Base-by-base conservation (phyloP, 176 grass and related monocot species). In the Carex cristatella region DNA sequence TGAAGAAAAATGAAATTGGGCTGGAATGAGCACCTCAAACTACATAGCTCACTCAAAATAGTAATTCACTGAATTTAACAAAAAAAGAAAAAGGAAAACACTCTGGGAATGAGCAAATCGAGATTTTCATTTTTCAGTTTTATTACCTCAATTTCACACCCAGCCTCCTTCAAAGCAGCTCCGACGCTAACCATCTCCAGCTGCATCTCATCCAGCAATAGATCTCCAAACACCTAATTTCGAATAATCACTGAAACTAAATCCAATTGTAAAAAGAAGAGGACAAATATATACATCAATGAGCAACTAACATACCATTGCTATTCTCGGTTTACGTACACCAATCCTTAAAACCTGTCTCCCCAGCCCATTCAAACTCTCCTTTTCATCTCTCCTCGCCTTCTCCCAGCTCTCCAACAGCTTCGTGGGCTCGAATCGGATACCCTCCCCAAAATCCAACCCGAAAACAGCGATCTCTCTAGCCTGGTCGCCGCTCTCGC, bases 61-160 rank as follows among this genome's bases (percentile, higher is more conserved):
- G 54, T 7, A 77, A 83, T 68, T 69, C 4, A 55, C 14, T 82
- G 37, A 11, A 65, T 38, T 30, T 81, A 59, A 57, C 7, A 76
- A 61, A 46, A 58, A 60, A 75, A 60, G 23, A 44, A 57, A 76
- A 61, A 76, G 15, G 15, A 59, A 76, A 74, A 14, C 27, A 49
- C 5, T 30, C 35, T 67, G 72, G 54, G 72, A 76, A 76, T 31
- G 48, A 76, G 27, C 14, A 61, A 81, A 66, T 82, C 40, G 31
- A 15, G 5, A 28, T 67, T 67, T 64, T 0, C 70, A 74, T 13
- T 42, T 82, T 11, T 19, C 33, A 30, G 35, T 65, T 76, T 67
- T 88, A 99, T 67, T 88, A 99, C 97, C 97, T 99, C 82, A 71
- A 99, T 94, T 80, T 94, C 91, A 85, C 87, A 99, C 49, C 97